Percentiles rank a stretch among this genome's conserved stretches.
phyloP scores from a whole-genome alignment of 768 basidiomycete species.

The Suillus paluster region DNA sequence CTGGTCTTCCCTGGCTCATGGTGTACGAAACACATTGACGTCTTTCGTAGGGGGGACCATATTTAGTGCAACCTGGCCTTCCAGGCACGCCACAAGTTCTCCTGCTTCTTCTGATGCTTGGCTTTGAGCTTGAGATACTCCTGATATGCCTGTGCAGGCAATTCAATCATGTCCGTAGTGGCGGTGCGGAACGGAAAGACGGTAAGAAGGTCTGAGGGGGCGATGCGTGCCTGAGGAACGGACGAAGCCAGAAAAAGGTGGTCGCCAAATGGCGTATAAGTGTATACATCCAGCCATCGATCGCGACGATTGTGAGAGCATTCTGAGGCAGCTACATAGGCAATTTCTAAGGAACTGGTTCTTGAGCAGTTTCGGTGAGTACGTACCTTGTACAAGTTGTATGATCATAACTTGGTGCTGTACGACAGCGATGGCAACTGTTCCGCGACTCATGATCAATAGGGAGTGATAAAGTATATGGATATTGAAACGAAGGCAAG shows the following conservation, averaged over 20 bases:
- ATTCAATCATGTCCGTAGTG: constrained; percentile 62
- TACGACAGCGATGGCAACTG: constrained; percentile 70
- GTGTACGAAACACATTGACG: neutral
- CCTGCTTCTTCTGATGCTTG: constrained; percentile 57
- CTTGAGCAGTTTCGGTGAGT: neutral
- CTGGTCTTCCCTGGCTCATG: neutral
- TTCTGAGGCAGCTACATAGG: constrained; percentile 37
- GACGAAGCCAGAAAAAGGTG: constrained; percentile 66
- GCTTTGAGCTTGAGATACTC: constrained; percentile 60
- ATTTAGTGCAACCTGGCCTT: constrained; percentile 31
- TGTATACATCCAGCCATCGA: constrained; percentile 66
- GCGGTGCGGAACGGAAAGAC: constrained; percentile 51
- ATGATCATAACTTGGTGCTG: constrained; percentile 71
- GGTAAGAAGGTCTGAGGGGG: constrained; percentile 59
- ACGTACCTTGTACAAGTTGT: constrained; percentile 52
- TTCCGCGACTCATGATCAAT: constrained; percentile 59
- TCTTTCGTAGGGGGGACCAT: neutral
- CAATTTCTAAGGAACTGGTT: constrained; percentile 12
- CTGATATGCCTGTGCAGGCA: constrained; percentile 60
- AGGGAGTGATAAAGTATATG: constrained; percentile 10
- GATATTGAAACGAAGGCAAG: constrained; percentile 20
- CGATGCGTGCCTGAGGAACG: constrained; percentile 66
- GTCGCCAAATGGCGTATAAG: constrained; percentile 66
- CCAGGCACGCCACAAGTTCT: constrained; percentile 62
- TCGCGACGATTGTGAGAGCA: constrained; percentile 60